Conservation (phyloP, 116 monocot species). For the Phalaenopsis hybrid region DNA sequence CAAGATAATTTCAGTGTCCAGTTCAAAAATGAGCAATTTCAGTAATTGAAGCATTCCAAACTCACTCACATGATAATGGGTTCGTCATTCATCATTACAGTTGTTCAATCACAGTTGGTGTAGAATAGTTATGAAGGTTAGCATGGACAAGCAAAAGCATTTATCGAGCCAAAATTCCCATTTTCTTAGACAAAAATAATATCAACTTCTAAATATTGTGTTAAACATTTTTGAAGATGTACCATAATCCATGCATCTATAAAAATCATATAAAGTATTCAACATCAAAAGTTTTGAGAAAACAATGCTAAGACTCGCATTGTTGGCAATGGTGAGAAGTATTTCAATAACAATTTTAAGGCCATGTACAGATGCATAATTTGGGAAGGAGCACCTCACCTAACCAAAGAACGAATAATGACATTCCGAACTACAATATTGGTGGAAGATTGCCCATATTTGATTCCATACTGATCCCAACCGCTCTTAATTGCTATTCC, state of each 20-base stretch:
- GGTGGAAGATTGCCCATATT: slow-evolving; percentile 71
- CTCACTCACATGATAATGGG: no score
- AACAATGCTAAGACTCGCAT: neutral
- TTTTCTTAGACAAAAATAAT: neutral
- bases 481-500: slow-evolving; percentile 97
- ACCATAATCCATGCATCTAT: neutral
- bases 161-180: neutral
- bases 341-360: neutral
- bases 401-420: slow-evolving; percentile 62
- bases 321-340: neutral
- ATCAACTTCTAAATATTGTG: neutral
- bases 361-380: neutral
- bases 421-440: slow-evolving; percentile 76
- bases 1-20: no score
- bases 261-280: neutral
- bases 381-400: slow-evolving; percentile 30
- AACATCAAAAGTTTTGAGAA: neutral
- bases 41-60: no score
- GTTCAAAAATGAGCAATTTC: no score
- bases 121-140: no score
- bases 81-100: no score
- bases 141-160: no score
- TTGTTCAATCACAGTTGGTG: no score
- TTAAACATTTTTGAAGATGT: neutral
- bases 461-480: slow-evolving; percentile 96